A percentile compares a stretch with the other conserved stretches of the same genome.
Evolutionary conservation across 768 basidiomycete species (phyloP).

Genomic region (Tricholoma hemisulphureum): DNA sequence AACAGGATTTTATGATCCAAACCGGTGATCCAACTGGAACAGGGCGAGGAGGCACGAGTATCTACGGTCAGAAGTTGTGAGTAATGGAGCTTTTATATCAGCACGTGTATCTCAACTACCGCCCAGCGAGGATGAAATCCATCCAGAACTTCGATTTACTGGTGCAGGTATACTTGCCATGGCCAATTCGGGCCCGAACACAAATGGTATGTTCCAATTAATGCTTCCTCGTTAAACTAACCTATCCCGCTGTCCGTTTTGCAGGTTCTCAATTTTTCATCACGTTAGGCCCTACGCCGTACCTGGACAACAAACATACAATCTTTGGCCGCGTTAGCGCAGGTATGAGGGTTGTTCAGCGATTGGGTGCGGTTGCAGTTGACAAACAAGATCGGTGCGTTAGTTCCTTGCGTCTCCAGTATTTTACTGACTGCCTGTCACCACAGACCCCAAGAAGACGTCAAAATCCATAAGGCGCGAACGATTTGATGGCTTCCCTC

Average conservation of each 20-base stretch:
- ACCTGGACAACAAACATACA: constrained; percentile 80
- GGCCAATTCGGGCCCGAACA: constrained; percentile 97
- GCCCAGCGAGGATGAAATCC: constrained; percentile 82
- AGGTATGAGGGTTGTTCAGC: constrained; percentile 91
- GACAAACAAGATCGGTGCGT: constrained; percentile 81
- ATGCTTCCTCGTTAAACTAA: constrained; percentile 44
- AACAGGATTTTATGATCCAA: constrained; percentile 96
- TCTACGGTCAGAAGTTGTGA: constrained; percentile 86
- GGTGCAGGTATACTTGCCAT: constrained; percentile 95
- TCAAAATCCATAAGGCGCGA: constrained; percentile 84
- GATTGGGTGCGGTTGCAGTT: constrained; percentile 86
- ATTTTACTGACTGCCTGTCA: not conserved
- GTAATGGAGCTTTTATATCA: constrained; percentile 24
- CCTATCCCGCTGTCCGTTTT: constrained; percentile 17
- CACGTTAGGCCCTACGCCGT: constrained; percentile 80
- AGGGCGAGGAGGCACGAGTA: constrained; percentile 86
- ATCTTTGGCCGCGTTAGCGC: constrained; percentile 88
- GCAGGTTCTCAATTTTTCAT: constrained; percentile 95
- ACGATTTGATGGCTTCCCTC: constrained; percentile 26
- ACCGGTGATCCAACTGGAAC: constrained; percentile 95
- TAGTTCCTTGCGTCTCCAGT: constrained; percentile 24
- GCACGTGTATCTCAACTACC: constrained; percentile 4
- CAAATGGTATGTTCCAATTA: constrained; percentile 63
- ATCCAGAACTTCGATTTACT: constrained; percentile 88
- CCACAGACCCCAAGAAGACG: constrained; percentile 65